Conservation (phyloP, 2,329 filamentous ascomycete genomes). For the Elsinoe australis region DNA sequence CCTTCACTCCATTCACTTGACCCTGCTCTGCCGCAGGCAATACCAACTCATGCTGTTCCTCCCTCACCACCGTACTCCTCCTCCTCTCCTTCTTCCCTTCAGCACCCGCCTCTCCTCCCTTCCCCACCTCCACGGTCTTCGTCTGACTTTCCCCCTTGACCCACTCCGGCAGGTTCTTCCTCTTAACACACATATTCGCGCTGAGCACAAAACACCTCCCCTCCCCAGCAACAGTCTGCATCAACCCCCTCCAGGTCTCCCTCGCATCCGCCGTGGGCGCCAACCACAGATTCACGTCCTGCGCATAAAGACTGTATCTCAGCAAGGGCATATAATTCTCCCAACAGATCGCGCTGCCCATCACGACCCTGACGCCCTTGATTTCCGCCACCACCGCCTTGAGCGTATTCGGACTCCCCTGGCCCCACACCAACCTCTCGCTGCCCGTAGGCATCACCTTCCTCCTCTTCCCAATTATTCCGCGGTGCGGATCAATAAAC, state of each 20-base stretch:
- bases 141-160: conserved; percentile 36
- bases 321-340: conserved; percentile 94
- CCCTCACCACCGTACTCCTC: conserved; percentile 25
- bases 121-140: not conserved
- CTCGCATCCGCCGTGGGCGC: conserved; percentile 82
- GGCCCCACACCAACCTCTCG: conserved; percentile 82
- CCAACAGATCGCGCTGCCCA: conserved; percentile 90
- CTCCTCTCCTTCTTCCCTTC: conserved; percentile 12
- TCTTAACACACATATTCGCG: conserved; percentile 71
- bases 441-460: conserved; percentile 89
- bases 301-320: conserved; percentile 72
- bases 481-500: conserved; percentile 68
- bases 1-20: conserved; percentile 8
- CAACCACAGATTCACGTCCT: conserved; percentile 87
- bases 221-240: conserved; percentile 74
- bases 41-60: conserved; percentile 51
- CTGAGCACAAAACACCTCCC: conserved; percentile 78
- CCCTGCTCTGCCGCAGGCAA: conserved; percentile 29
- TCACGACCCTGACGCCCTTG: conserved; percentile 67
- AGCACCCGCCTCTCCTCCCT: too few relatives aligned
- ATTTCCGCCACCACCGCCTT: conserved; percentile 72
- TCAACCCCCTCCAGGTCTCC: conserved; percentile 73
- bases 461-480: conserved; percentile 72
- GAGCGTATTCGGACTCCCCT: conserved; percentile 71
- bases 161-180: conserved; percentile 51